Percentiles rank a stretch among this genome's conserved stretches.
These are phyloP conservation scores for Capsella rubella DNA, from an alignment of 441 rosid genomes.

Conservation along the genomic window DNA sequence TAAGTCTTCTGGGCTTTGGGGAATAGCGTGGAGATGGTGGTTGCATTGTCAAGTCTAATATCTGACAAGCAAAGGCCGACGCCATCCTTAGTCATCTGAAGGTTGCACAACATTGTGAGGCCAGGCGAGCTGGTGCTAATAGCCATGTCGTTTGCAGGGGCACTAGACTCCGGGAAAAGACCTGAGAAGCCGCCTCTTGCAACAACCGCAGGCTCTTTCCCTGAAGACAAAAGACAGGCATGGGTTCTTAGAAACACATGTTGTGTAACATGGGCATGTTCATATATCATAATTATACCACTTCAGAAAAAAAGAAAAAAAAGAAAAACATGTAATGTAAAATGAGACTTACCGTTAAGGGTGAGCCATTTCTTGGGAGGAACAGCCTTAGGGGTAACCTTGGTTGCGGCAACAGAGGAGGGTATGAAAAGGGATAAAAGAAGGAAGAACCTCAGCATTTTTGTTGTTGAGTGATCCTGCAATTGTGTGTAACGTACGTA, in stretches of 20 bases:
- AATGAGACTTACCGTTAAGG: constrained; percentile 35
- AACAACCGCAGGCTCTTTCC: constrained; percentile 16
- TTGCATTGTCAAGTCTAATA: constrained; percentile 65
- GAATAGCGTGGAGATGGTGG: constrained; percentile 53
- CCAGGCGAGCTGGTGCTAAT: constrained; percentile 40
- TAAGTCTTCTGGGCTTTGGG: constrained; percentile 56
- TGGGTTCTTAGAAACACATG: background rate
- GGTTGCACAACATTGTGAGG: constrained; percentile 64
- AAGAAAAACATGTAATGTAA: background rate
- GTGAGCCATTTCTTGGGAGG: constrained; percentile 45
- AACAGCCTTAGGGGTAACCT: background rate
- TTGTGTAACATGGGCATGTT: constrained; percentile 7
- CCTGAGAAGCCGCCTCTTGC: constrained; percentile 92
- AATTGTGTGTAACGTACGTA: constrained; percentile 6
- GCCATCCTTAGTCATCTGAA: constrained; percentile 81
- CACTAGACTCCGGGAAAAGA: constrained; percentile 73
- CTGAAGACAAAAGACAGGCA: background rate
- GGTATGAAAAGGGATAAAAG: constrained; percentile 21
- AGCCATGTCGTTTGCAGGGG: constrained; percentile 55
- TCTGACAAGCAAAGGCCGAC: constrained; percentile 75
- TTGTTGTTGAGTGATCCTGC: constrained; percentile 4
- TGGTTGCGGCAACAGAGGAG: constrained; percentile 35
- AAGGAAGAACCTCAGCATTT: constrained; percentile 25
- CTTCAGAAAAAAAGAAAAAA: background rate
- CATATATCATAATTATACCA: background rate